Percentiles rank a stretch among this genome's conserved stretches.
Conservation (phyloP, 306 rosid genomes). For the Inga laurina region DNA sequence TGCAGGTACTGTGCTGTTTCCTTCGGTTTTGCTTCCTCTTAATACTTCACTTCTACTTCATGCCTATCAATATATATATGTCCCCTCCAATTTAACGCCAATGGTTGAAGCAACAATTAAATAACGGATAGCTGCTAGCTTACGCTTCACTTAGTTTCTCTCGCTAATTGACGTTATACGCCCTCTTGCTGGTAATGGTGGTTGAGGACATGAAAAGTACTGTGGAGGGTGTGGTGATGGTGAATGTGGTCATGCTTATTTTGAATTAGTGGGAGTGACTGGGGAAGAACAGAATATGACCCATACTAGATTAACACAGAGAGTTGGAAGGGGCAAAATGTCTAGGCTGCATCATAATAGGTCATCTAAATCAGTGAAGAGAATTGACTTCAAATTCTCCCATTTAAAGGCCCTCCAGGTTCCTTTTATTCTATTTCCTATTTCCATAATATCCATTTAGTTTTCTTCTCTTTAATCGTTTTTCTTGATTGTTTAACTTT, state of each 20-base stretch:
- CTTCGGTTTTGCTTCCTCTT: constrained; percentile 18
- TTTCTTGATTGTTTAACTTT: not conserved
- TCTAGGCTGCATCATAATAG: constrained; percentile 66
- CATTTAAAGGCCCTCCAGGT: constrained; percentile 63
- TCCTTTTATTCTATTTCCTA: not conserved
- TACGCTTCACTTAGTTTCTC: constrained; percentile 45
- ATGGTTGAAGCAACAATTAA: constrained; percentile 47
- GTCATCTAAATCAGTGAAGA: constrained; percentile 52
- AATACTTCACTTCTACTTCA: constrained; percentile 20
- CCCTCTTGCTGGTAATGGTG: constrained; percentile 58
- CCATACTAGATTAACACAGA: not conserved
- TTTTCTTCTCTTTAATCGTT: not conserved
- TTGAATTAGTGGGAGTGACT: constrained; percentile 13
- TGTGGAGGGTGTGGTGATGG: not conserved
- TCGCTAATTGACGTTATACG: constrained; percentile 25
- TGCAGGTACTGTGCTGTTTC: constrained; percentile 29
- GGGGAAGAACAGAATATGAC: not conserved
- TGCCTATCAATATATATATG: not conserved
- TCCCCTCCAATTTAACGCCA: constrained; percentile 43
- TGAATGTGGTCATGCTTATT: not conserved
- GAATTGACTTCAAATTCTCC: constrained; percentile 56
- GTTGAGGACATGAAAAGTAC: constrained; percentile 40
- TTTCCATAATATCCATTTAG: not conserved
- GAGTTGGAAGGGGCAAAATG: constrained; percentile 48
- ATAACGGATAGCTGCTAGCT: constrained; percentile 48